These are phyloP conservation scores for Fraxinus greggii DNA, from an alignment of 305 asterid genomes.

Conservation along the genomic window DNA sequence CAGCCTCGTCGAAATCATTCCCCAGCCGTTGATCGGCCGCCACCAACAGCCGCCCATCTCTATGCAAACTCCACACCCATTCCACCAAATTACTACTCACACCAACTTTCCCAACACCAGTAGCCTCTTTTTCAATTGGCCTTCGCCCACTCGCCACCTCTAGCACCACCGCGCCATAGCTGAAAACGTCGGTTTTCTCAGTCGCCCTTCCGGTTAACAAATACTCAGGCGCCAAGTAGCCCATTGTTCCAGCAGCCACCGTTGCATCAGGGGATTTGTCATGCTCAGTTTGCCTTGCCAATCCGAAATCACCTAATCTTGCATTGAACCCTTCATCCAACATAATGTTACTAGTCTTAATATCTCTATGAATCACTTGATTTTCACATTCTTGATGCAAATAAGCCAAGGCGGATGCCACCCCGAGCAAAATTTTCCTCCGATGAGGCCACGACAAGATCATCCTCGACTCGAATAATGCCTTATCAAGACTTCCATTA, in stretches of 20 bases:
- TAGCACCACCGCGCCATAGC: conserved; percentile 78
- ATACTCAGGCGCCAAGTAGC: conserved; percentile 88
- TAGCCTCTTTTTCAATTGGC: conserved; percentile 64
- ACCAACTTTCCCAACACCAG: conserved; percentile 35
- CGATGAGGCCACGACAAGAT: conserved; percentile 60
- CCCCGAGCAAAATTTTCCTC: conserved; percentile 68
- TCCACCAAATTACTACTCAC: conserved; percentile 58
- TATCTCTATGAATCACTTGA: conserved; percentile 83
- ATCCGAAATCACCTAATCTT: conserved; percentile 79
- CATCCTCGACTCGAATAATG: conserved; percentile 69
- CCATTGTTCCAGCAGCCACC: conserved; percentile 93
- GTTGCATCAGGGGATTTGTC: conserved; percentile 87
- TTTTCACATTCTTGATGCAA: conserved; percentile 89
- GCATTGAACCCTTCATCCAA: conserved; percentile 80
- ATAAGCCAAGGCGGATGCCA: conserved; percentile 81
- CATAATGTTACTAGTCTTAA: conserved; percentile 87
- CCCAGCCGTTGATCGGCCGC: conserved; percentile 56
- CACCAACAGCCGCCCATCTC: conserved; percentile 49
- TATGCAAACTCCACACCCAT: conserved; percentile 79
- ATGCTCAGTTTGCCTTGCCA: conserved; percentile 77
- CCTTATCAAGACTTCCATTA: conserved; percentile 89
- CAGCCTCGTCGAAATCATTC: conserved; percentile 51
- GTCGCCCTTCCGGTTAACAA: conserved; percentile 78
- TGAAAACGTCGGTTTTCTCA: conserved; percentile 72
- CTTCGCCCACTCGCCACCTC: conserved; percentile 90